Base-by-base conservation (phyloP, 164 flowering plant genomes). In the Vitis cinerea region DNA sequence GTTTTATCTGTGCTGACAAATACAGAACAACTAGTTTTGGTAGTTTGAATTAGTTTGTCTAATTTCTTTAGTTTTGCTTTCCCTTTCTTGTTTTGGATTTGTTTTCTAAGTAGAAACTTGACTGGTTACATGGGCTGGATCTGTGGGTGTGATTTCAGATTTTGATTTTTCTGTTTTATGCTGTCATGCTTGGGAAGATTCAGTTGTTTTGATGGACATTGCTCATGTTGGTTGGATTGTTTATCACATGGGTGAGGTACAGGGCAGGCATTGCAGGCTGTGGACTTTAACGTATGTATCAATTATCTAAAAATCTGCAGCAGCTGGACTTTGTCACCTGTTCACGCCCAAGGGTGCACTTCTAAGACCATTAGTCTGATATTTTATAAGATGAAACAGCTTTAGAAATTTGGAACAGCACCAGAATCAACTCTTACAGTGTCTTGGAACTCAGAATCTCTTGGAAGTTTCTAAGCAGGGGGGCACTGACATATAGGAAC, bases 1-100 rank as follows among this genome's bases (percentile, higher is more conserved):
- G 66, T 23, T 57, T 15, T 64, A 11, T 13, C 11, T 58, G 51
- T 63, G 19, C 29, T 70, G 66, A 50, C 66, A 64, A 50, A 17
- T 31, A 23, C 11, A 50, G 66, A 66, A 30, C 50, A 15, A 19
- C 23, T 66, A 16, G 48, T 30, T 16, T 54, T 52, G 53, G 23
- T 29, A 15, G 48, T 65, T 29, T 2, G n/a, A 53, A n/a, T 65
- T 50, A 64, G 37, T 64, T 65, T 56, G 14, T 11, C 14, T 56
- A 3, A 31, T 17, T 56, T 57, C 48, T 47, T 57, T 16, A 11
- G 4, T 10, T 9, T 37, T 56, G 31, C 10, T 15, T 16, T 3
- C 23, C 47, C n/a, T 54, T n/a, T 19, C 13, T 23, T 4, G 8
- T 54, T 3, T 55, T 31, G 30, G 17, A 59, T 55, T 67, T 44